phyloP scores from a whole-genome alignment of 73 alveolate species.

The Diophrys sp. region DNA sequence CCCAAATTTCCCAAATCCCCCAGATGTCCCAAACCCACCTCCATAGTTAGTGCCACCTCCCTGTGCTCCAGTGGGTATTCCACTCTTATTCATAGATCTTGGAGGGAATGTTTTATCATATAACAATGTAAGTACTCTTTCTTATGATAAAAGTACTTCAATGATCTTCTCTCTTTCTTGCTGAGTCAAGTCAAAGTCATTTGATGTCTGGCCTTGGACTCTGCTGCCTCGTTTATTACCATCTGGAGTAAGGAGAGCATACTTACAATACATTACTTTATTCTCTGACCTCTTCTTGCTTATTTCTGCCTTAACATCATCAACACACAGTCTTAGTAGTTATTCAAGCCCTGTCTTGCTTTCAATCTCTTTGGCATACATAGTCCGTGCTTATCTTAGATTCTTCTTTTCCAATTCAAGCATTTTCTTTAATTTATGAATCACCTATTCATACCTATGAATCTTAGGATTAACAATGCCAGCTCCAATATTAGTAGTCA shows the following conservation, averaged over 20 bases:
- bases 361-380: constrained; percentile 71
- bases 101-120: constrained; percentile 79
- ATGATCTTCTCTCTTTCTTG: constrained; percentile 64
- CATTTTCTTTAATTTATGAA: constrained; percentile 53
- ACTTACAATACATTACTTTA: constrained; percentile 20
- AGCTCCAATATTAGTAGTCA: not conserved
- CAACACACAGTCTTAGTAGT: constrained; percentile 64
- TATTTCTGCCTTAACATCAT: constrained; percentile 76
- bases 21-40: too few species aligned
- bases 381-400: constrained; percentile 59
- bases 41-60: too few species aligned
- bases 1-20: not conserved
- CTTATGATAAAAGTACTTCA: constrained; percentile 63
- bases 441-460: constrained; percentile 54
- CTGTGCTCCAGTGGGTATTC: not conserved
- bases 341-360: constrained; percentile 64
- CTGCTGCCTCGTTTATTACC: constrained; percentile 10
- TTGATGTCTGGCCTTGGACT: constrained; percentile 5
- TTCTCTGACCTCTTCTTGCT: constrained; percentile 48
- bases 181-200: constrained; percentile 35
- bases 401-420: constrained; percentile 59
- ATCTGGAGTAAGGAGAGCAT: too few species aligned
- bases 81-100: constrained; percentile 27
- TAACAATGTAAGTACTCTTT: constrained; percentile 66
- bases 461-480: constrained; percentile 56